Evolutionary conservation across 192 early-diverging fungal genomes (phyloP), one percentile per base, ranked within the genome.

Genomic region (Coemansia sp.): DNA sequence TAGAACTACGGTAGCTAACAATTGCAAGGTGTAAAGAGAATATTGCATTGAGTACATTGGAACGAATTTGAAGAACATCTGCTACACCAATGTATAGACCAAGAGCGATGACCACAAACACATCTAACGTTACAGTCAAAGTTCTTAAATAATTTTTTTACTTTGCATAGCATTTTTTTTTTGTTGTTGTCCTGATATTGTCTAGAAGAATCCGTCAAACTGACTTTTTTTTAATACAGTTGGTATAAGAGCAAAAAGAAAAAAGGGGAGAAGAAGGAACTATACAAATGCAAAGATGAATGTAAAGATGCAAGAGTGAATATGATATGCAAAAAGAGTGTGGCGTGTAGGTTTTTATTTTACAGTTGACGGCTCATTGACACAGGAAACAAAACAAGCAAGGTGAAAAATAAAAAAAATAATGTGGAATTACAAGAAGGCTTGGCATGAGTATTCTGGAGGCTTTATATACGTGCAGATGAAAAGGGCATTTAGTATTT

Each of bases 51-150:
- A 25, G 67, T 66, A 64, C 78, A 81, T 54, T 81, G 78, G 57
- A 76, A 81, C 50, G 74, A 70, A 66, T 76, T 81, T 20, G 66
- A 58, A 8, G 58, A 22, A 64, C 78, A 81, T 33, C 55, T 70
- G 30, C 51, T 59, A 58, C 78, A 81, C 70, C 74, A 81, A 36
- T 81, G 73, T 23, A 81, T 63, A 39, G 78, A 81, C 78, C 78
- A 81, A 22, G 78, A 75, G 17, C 55, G 58, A 46, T 81, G 78
- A 6, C 63, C 60, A 27, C 78, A 81, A 21, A 72, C 69, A 24
- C 78, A 81, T 14, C 74, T 59, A 27, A 81, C 78, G 50, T 71
- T 74, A 57, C 75, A 76, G n/a, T 81, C 78, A 32, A 75, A 59
- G 64, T 60, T 65, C 1, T 67, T 51, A 23, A 75, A 57, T 1